Evolutionary conservation across 2,329 filamentous ascomycete species (phyloP), one percentile per base, ranked within the genome.

Genomic region (Venturia asperata): DNA sequence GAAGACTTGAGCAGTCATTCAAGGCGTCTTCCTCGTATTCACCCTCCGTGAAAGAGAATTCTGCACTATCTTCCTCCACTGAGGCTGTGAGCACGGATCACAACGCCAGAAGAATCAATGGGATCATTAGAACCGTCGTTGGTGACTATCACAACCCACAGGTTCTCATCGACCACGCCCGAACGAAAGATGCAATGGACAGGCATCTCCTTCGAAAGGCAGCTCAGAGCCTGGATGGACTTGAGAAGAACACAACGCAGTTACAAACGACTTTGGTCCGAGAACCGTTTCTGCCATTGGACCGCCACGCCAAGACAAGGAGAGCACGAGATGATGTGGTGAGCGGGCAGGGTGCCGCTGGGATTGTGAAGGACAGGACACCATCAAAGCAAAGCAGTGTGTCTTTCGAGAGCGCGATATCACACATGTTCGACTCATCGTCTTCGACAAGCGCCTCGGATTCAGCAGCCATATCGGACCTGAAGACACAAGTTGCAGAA

Each of bases 391-490:
- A 27, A 1, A 27, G 47, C 21, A 11, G 24, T 52, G 21, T 52
- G 21, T 21, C 47, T 27, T 52, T 52, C 4, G 47, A 52, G 47
- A 52, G 47, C 47, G 47, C 21, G 47, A 11, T 27, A 9, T 52
- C 47, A 7, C 47, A 21, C 13, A 52, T 52, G 21, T 27, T 52
- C 47, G 47, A 27, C 15, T 58, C 52, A 13, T 15, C 6, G 19
- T 6, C n/a, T 5, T 58, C 15, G 21, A 10, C 27, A 19, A 34
- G 15, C 52, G 37, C 6, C 10, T 58, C 52, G 30, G 52, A 58
- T 21, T 58, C 52, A 37, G 30, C 52, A 58, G 52, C 52, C 27
- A 58, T 58, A n/a, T 37, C 52, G 10, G 52, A 58, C 27, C 13
- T 58, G 52, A 58, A 13, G n/a, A 34, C 1, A 58, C 27, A 58